Conservation (phyloP, 2,329 filamentous ascomycete species). For the Cladosporium halotolerans region DNA sequence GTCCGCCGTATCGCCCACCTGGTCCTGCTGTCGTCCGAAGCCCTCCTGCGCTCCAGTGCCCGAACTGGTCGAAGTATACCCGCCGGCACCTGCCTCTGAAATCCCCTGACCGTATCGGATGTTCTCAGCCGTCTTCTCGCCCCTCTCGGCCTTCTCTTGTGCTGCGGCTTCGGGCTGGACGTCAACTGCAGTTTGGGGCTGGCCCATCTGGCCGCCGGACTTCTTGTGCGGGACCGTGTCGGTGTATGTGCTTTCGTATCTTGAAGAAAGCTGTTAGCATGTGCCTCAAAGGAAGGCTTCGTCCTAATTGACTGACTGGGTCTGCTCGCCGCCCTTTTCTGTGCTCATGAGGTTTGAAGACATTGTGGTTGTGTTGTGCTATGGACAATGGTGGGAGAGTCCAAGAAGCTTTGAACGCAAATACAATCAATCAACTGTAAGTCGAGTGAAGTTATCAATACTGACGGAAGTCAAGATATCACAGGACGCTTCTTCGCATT, state of each 20-base stretch:
- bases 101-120: slow-evolving; percentile 52
- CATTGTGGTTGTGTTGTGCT: slow-evolving; percentile 33
- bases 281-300: background rate
- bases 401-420: background rate
- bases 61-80: slow-evolving; percentile 40
- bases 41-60: slow-evolving; percentile 34
- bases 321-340: slow-evolving; percentile 53
- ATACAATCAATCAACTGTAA: background rate
- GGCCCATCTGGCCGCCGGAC: slow-evolving; percentile 51
- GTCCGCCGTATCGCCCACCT: slow-evolving; percentile 24
- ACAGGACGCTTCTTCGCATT: background rate
- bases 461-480: background rate
- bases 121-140: slow-evolving; percentile 46
- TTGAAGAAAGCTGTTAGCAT: slow-evolving; percentile 20
- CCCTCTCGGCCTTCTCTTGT: slow-evolving; percentile 31
- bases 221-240: slow-evolving; percentile 46
- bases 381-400: background rate
- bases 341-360: slow-evolving; percentile 53
- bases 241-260: slow-evolving; percentile 54
- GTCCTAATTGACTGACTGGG: slow-evolving; percentile 41
- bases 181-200: slow-evolving; percentile 28
- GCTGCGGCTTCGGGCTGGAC: slow-evolving; percentile 26
- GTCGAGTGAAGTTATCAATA: background rate
- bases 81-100: slow-evolving; percentile 50
- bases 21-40: slow-evolving; percentile 23